Evolutionary conservation across 371 early-diverging fungal genomes (phyloP), one percentile per base, ranked within the genome.

Genomic region (Mucor indicus): DNA sequence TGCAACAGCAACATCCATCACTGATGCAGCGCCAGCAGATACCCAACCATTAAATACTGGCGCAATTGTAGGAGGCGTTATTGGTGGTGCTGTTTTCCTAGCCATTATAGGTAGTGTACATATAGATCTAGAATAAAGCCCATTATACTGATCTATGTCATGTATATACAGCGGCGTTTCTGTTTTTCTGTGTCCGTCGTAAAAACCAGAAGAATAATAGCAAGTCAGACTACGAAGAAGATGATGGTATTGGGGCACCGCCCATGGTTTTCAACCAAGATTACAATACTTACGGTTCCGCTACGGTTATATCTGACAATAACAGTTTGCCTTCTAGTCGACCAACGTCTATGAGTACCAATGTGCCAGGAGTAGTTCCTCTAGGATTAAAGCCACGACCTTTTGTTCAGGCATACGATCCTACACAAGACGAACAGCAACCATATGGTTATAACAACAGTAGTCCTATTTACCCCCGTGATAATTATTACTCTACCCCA

Each of bases 51-150:
- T 30, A 6, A 60, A 54, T 21, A 30, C 35, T 1, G 60, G 60
- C 23, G 54, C 60, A 10, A 60, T 60, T 38, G 60, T 30, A 31
- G 60, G 60, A 10, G 60, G 60, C 38, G 60, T 50, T 3, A 46
- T 60, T 0, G 60, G 60, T 13, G 60, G 60, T 41, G 41, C 54
- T 11, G 46, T 50, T 11, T 39, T 24, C 16, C 16, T 60, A 31
- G 50, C 40, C 9, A 13, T 60, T 7, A 40, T 60, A 37, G 60
- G 60, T 56, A n/a, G n/a, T n/a, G n/a, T n/a, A n/a, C n/a, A n/a
- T n/a, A n/a, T n/a, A n/a, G n/a, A n/a, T n/a, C n/a, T n/a, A n/a
- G n/a, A n/a, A n/a, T n/a, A n/a, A n/a, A n/a, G n/a, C n/a, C n/a
- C n/a, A n/a, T n/a, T n/a, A n/a, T n/a, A n/a, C n/a, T n/a, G n/a